phyloP scores from a whole-genome alignment of 192 early-diverging fungal genomes.

The Podila verticillata region DNA sequence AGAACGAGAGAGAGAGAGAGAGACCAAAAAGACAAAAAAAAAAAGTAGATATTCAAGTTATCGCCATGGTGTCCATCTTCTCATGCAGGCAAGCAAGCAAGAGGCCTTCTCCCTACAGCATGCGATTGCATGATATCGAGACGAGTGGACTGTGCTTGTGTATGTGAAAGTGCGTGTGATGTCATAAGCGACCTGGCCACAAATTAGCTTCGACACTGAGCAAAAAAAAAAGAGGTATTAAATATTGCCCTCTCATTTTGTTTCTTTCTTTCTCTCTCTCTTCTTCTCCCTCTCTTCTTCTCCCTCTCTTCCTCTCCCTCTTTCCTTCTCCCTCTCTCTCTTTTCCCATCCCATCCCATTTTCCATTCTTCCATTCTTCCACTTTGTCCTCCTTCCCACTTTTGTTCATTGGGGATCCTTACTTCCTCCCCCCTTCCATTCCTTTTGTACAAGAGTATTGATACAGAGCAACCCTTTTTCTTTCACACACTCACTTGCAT shows the following conservation, averaged over 20 bases:
- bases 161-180: no score
- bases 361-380: background rate
- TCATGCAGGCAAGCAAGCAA: no score
- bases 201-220: background rate
- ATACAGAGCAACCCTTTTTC: background rate
- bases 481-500: background rate
- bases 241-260: background rate
- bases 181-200: background rate
- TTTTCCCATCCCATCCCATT: background rate
- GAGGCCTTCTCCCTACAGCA: no score
- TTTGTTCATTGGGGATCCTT: background rate
- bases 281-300: background rate
- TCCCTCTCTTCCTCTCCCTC: slow-evolving; percentile 3
- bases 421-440: background rate
- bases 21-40: no score
- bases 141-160: no score
- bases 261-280: background rate
- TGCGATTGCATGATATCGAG: no score
- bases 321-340: background rate
- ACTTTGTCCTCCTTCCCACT: background rate
- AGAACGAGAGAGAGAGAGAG: no score
- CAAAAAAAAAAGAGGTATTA: background rate
- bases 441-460: background rate
- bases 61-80: no score
- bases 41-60: no score